A percentile compares a stretch with the other conserved stretches of the same genome.
These are phyloP conservation scores for Beta macrorhiza DNA, from an alignment of 179 eudicot species.

Conservation along the genomic window DNA sequence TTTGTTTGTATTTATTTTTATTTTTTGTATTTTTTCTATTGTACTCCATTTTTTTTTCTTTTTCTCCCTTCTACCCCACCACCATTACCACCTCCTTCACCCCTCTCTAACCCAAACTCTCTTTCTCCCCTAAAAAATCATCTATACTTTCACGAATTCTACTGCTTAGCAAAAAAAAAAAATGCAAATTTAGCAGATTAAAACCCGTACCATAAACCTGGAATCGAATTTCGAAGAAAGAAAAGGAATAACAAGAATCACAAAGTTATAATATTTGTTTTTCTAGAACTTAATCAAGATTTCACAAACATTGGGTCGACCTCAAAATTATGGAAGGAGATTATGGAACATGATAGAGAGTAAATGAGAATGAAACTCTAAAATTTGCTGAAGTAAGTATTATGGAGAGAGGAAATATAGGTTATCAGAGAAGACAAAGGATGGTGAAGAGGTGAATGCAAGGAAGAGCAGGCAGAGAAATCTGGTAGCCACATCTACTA, in stretches of 20 bases:
- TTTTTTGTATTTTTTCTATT: too few species aligned
- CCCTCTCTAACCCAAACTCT: too few species aligned
- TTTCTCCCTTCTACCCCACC: too few species aligned
- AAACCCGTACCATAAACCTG: not conserved
- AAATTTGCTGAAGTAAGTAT: not conserved
- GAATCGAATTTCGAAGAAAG: not conserved
- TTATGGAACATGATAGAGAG: not conserved
- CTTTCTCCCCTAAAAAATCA: too few species aligned
- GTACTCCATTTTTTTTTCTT: too few species aligned
- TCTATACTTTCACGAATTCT: too few species aligned
- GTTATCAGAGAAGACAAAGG: conserved; percentile 13
- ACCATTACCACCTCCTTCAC: too few species aligned
- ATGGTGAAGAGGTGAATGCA: not conserved
- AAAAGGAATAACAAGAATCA: not conserved
- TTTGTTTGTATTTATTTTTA: too few species aligned
- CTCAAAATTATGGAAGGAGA: not conserved
- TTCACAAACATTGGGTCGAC: too few species aligned
- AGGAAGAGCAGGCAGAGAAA: conserved; percentile 15
- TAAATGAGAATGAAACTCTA: conserved; percentile 22
- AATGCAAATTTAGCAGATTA: not conserved
- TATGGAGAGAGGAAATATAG: conserved; percentile 21
- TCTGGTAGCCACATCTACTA: conserved; percentile 22
- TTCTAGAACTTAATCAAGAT: not conserved
- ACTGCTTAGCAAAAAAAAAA: too few species aligned
- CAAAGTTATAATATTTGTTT: too few species aligned